Percentiles rank a stretch among this genome's conserved stretches.
Conservation (phyloP, 164 flowering plant genomes). For the Stephania japonica region DNA sequence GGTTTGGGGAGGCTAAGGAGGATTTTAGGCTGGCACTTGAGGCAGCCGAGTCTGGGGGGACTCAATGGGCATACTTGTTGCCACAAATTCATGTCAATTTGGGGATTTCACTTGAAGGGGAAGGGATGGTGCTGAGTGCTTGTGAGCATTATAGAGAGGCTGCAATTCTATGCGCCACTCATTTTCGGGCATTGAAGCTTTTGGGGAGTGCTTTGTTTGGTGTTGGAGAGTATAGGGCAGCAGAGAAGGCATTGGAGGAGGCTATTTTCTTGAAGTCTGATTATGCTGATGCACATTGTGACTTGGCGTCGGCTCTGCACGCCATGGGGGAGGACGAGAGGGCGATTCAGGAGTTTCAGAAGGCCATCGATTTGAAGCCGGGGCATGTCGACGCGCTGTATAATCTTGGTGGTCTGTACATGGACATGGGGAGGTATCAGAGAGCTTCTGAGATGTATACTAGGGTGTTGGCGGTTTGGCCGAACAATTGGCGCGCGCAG, state of each 20-base stretch:
- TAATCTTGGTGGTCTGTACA: conserved; percentile 85
- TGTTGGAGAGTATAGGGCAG: conserved; percentile 97
- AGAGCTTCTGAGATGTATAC: conserved; percentile 98
- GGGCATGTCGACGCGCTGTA: conserved; percentile 96
- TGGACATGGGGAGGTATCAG: conserved; percentile 94
- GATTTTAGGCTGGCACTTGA: conserved; percentile 78
- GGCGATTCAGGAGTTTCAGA: conserved; percentile 94
- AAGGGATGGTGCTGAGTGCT: conserved; percentile 92
- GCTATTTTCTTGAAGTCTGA: conserved; percentile 85
- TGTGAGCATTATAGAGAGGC: conserved; percentile 99
- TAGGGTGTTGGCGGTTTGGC: conserved; percentile 86
- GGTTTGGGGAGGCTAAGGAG: conserved; percentile 59
- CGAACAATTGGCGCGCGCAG: conserved; percentile 96
- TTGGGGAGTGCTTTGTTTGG: conserved; percentile 97
- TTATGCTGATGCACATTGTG: conserved; percentile 98
- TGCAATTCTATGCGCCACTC: conserved; percentile 91
- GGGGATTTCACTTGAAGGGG: conserved; percentile 89
- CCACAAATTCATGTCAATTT: conserved; percentile 98
- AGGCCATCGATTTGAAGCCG: conserved; percentile 93
- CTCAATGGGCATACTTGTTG: conserved; percentile 79
- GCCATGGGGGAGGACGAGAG: conserved; percentile 86
- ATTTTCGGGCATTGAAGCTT: conserved; percentile 92
- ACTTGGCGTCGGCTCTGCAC: conserved; percentile 96
- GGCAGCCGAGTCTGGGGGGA: conserved; percentile 89
- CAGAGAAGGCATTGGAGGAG: conserved; percentile 96